Base-by-base conservation (phyloP, 495 filamentous ascomycete genomes). In the Viridothelium virens region DNA sequence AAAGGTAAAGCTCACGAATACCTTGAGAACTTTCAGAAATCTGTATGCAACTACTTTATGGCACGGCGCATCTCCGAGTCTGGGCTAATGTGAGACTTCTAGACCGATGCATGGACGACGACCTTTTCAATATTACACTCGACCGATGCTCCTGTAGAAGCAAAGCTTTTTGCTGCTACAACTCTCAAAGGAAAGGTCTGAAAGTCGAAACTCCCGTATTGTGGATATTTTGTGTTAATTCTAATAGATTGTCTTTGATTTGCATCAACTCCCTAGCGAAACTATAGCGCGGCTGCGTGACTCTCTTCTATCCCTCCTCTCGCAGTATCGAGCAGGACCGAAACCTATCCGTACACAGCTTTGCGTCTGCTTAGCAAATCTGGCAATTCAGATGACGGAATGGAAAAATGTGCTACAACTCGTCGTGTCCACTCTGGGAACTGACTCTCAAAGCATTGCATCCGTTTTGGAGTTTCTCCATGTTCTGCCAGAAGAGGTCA, bases 401-500 rank as follows among this genome's bases (percentile, higher is more conserved):
- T 99, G 94, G 94, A 96, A 96, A 76, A 89, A 97, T 79, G 94
- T 97, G 31, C 77, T 99, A 69, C 82, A 82, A 31, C 83, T 86
- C 38, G 89, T 97, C 38, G 91, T 95, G 33, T 82, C 86, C 39
- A 82, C 87, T 14, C 81, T 99, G 53, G 91, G 93, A 61, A 86
- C 84, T 73, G 86, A 86, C 70, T 85, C 89, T 56, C 84, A 88
- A 69, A 89, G 85, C 74, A 82, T 86, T 66, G 87, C 92, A 63
- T 92, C 89, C 74, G 88, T 97, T 70, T 78, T 99, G 68, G 95
- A 97, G 74, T 97, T 99, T 77, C 81, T 99, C 65, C 91, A 87
- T 74, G 92, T 99, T 72, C 85, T 99, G 59, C 94, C 94, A 25
- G 94, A 99, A 81, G 94, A 99, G 84, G 95, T 99, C 75, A 97